Evolutionary conservation across 2,329 filamentous ascomycete species (phyloP).

Genomic region (Pestalotiopsis sp.): DNA sequence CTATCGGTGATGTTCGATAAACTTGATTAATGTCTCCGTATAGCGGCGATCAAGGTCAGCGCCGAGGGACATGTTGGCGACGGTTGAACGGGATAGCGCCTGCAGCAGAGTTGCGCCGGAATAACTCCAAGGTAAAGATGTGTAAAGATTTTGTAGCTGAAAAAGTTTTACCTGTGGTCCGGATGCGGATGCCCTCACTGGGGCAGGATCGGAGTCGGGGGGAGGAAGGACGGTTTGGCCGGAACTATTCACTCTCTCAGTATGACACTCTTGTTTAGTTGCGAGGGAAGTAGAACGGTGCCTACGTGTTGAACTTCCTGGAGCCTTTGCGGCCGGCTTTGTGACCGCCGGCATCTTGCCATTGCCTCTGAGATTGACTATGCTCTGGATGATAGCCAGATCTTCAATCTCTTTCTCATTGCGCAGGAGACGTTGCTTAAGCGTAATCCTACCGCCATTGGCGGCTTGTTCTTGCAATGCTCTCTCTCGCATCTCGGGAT

Average conservation of each 20-base stretch:
- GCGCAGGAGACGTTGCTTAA: slow-evolving; percentile 65
- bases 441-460: slow-evolving; percentile 67
- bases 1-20: background rate
- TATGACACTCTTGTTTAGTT: background rate
- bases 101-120: background rate
- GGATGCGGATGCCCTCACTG: background rate
- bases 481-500: slow-evolving; percentile 63
- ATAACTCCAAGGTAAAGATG: background rate
- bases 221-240: slow-evolving; percentile 11
- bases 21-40: background rate
- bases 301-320: slow-evolving; percentile 26
- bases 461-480: slow-evolving; percentile 65
- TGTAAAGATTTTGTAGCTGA: background rate
- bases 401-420: slow-evolving; percentile 73
- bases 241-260: slow-evolving; percentile 7
- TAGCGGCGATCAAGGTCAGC: background rate
- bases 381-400: slow-evolving; percentile 65
- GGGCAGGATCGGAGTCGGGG: slow-evolving; percentile 9
- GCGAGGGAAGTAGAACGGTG: slow-evolving; percentile 2
- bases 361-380: slow-evolving; percentile 65
- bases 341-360: slow-evolving; percentile 37
- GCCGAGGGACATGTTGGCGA: background rate
- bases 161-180: slow-evolving; percentile 6
- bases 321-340: slow-evolving; percentile 26
- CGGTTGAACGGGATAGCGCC: background rate